Percentiles rank a stretch among this genome's conserved stretches.
Conservation (phyloP, 306 rosid genomes). For the Canavalia ensiformis region DNA sequence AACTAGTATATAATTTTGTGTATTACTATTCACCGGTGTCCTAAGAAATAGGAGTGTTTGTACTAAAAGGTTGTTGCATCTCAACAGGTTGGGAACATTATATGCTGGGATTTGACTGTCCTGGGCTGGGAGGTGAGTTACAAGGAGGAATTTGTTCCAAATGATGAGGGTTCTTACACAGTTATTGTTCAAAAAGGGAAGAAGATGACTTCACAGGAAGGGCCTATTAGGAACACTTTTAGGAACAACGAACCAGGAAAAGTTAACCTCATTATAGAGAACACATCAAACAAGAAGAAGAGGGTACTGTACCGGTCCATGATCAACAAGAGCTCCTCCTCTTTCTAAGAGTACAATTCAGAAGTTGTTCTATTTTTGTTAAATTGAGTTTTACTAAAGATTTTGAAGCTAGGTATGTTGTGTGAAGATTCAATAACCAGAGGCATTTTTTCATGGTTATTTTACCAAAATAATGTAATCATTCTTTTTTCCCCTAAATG, state of each 20-base stretch:
- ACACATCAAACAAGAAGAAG: slow-evolving; percentile 59
- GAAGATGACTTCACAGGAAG: slow-evolving; percentile 60
- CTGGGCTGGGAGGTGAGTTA: slow-evolving; percentile 70
- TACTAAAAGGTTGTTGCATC: slow-evolving; percentile 19
- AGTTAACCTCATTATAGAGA: slow-evolving; percentile 55
- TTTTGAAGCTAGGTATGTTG: slow-evolving; percentile 19
- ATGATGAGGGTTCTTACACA: slow-evolving; percentile 62
- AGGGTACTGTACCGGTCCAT: slow-evolving; percentile 59
- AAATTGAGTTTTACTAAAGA: not conserved
- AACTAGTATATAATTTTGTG: not conserved
- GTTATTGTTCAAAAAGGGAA: slow-evolving; percentile 60
- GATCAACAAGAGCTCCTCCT: slow-evolving; percentile 48
- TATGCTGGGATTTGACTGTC: slow-evolving; percentile 62
- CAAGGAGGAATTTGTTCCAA: slow-evolving; percentile 66
- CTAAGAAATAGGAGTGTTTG: not conserved
- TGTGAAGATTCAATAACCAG: slow-evolving; percentile 17
- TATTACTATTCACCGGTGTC: too few relatives aligned
- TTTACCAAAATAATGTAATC: not conserved
- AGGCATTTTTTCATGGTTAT: slow-evolving; percentile 44
- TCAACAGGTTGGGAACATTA: slow-evolving; percentile 54
- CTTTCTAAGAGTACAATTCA: slow-evolving; percentile 4
- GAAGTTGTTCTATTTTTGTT: slow-evolving; percentile 1
- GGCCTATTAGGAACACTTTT: slow-evolving; percentile 58
- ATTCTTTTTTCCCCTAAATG: not conserved
- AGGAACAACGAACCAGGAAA: slow-evolving; percentile 63